Evolutionary conservation across 352 stramenopile species (phyloP), one percentile per base, ranked within the genome.

Genomic region (Globisporangium cystogenes): DNA sequence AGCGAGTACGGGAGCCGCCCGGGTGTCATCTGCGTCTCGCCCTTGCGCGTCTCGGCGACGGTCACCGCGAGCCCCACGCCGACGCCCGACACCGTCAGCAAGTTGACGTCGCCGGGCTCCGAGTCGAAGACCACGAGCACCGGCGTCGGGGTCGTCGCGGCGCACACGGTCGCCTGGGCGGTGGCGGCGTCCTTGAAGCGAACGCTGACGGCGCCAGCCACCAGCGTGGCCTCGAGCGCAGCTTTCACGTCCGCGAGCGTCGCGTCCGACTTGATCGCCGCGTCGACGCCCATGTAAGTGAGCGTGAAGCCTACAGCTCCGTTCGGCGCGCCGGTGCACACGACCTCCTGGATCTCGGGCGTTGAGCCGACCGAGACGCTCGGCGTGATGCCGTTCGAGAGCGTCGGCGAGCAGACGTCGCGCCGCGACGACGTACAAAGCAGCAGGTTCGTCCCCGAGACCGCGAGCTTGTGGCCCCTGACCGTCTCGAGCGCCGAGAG

Each of bases 1-100:
- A 90, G 82, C 26, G 84, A 89, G 54, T 95, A 96, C 12, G 75
- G 75, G 48, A 96, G 86, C 6, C 75, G 64, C 1, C 73, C 76
- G n/a, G 95, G 59, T 6, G 71, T 57, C n/a, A 73, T 60, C 45
- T 94, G 83, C 20, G 69, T 27, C 20, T 52, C 31, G 0, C 84
- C 84, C 35, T 89, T 91, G 0, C 76, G 68, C 4, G 68, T 55
- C 49, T 92, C 77, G 15, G 7, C 52, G 5, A 68, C 10, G 1
- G 21, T 41, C 0, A 72, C 41, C 27, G 40, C 35, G 1, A 73
- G 48, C 0, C 48, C 57, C 0, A 10, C 52, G 1, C 36, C 44
- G 0, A 68, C 51, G 29, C 10, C 50, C 14, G 29, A 18, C 27
- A 11, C 31, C 3, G 45, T 51, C 0, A 92, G 51, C 23, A 66